phyloP scores from a whole-genome alignment of 495 filamentous ascomycete genomes.

The Lepidopterella palustris region DNA sequence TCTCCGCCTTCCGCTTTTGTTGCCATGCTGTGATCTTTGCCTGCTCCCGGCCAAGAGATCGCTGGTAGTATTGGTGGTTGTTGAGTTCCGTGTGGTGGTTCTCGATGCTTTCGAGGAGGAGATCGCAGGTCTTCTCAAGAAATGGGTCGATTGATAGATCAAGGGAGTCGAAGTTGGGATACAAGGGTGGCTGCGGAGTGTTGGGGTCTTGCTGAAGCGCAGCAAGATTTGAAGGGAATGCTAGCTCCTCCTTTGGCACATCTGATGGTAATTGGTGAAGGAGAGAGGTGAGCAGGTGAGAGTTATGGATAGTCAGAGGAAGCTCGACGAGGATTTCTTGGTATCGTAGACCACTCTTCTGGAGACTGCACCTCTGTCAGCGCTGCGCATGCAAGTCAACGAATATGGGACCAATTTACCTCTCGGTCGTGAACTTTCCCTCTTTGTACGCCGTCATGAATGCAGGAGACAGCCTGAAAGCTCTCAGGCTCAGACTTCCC shows the following conservation, averaged over 20 bases:
- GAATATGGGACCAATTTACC: slow-evolving; percentile 46
- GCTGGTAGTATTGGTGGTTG: slow-evolving; percentile 98
- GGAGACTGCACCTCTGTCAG: slow-evolving; percentile 55
- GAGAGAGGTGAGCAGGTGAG: slow-evolving; percentile 90
- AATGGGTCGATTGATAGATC: slow-evolving; percentile 94
- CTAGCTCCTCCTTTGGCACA: slow-evolving; percentile 52
- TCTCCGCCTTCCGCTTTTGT: slow-evolving; percentile 90
- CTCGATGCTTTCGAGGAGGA: slow-evolving; percentile 93
- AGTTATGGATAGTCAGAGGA: slow-evolving; percentile 91
- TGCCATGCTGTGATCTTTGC: slow-evolving; percentile 95
- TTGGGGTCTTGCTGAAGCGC: slow-evolving; percentile 54
- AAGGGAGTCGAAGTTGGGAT: slow-evolving; percentile 79
- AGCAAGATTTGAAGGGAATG: slow-evolving; percentile 68
- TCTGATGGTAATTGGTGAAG: slow-evolving; percentile 75
- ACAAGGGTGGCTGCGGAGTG: slow-evolving; percentile 53
- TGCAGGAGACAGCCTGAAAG: slow-evolving; percentile 77
- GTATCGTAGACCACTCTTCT: slow-evolving; percentile 87
- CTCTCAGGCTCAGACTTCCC: slow-evolving; percentile 80
- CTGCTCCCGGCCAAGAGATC: slow-evolving; percentile 91
- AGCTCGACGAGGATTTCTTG: slow-evolving; percentile 90
- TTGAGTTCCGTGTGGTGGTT: slow-evolving; percentile 96
- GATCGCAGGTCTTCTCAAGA: slow-evolving; percentile 96
- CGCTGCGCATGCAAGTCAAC: background rate
- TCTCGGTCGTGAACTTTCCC: slow-evolving; percentile 92
- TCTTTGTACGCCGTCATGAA: slow-evolving; percentile 96